A percentile compares a stretch with the other conserved stretches of the same genome.
Conservation (phyloP, 768 basidiomycete species). For the Mycena maculata region DNA sequence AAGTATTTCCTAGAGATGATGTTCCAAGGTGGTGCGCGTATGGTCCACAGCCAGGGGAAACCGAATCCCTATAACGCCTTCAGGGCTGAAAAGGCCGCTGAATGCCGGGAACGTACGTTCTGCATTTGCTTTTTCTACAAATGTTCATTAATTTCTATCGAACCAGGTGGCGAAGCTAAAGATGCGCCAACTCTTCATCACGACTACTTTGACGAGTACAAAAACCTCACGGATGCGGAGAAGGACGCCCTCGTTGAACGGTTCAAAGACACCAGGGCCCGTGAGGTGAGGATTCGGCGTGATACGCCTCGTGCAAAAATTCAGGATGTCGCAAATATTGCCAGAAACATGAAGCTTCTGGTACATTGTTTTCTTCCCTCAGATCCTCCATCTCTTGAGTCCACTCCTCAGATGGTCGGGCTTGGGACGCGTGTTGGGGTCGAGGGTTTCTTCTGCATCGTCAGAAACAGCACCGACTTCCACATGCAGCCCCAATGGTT, state of each 20-base stretch:
- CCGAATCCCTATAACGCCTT: constrained; percentile 5
- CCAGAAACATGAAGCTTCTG: constrained; percentile 7
- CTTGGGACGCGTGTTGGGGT: constrained; percentile 33
- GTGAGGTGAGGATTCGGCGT: not conserved
- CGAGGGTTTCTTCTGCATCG: constrained; percentile 40
- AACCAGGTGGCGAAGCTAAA: not conserved
- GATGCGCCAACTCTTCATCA: not conserved
- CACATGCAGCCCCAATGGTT: constrained; percentile 34
- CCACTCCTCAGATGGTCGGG: constrained; percentile 12
- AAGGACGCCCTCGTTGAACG: constrained; percentile 12
- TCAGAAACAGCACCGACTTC: constrained; percentile 30
- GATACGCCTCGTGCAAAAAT: constrained; percentile 11
- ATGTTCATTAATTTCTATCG: no score
- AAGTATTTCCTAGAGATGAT: not conserved
- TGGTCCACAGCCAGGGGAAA: not conserved
- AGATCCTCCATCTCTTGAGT: not conserved
- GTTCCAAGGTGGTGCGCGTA: not conserved
- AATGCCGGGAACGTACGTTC: not conserved
- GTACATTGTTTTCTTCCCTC: not conserved
- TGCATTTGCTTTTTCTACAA: not conserved
- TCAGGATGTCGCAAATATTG: constrained; percentile 20
- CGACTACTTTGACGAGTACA: constrained; percentile 23
- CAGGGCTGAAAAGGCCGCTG: not conserved
- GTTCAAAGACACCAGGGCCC: not conserved
- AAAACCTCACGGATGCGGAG: not conserved